Evolutionary conservation across 306 rosid genomes (phyloP), one percentile per base, ranked within the genome.

Genomic region (Prosopis cineraria): DNA sequence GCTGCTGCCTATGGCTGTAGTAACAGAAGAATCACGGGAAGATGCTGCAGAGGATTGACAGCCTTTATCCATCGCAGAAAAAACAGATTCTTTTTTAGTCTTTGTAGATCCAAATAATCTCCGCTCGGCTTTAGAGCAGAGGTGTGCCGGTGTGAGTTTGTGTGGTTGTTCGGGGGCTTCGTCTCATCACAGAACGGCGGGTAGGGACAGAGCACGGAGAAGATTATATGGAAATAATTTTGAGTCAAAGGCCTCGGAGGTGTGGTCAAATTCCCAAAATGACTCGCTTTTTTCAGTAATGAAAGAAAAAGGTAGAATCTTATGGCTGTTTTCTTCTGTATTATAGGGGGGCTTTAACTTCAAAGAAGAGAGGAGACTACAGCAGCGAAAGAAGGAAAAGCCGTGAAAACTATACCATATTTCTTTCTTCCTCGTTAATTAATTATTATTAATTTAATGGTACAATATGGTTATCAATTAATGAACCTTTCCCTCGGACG

Each of bases 61-160:
- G 86, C 56, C 76, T 85, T 82, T 85, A 82, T 82, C 86, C 85
- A 81, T 79, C 22, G 45, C 74, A 73, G 30, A n/a, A 12, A 25
- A 58, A 66, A 76, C 59, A 1, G 59, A 9, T 25, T 22, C 40
- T n/a, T 70, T 2, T 45, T 68, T 27, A 27, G 39, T 31, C 44
- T 20, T 25, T 37, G n/a, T 5, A 13, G 52, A 37, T 67, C 72
- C 34, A 39, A 67, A 67, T 53, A 40, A 7, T 67, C 31, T 67
- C 34, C 11, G 20, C 48, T 17, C 56, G n/a, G 58, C 19, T 45
- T 7, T 4, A 31, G 55, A 68, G 68, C 53, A 78, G 76, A 72
- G 75, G 52, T 52, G 13, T 37, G 78, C 6, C 44, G 66, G 24
- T 6, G 66, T 37, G 68, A 4, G 33, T 63, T 30, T 60, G 60